phyloP scores from a whole-genome alignment of 192 early-diverging fungal genomes.

The Coemansia furcata region DNA sequence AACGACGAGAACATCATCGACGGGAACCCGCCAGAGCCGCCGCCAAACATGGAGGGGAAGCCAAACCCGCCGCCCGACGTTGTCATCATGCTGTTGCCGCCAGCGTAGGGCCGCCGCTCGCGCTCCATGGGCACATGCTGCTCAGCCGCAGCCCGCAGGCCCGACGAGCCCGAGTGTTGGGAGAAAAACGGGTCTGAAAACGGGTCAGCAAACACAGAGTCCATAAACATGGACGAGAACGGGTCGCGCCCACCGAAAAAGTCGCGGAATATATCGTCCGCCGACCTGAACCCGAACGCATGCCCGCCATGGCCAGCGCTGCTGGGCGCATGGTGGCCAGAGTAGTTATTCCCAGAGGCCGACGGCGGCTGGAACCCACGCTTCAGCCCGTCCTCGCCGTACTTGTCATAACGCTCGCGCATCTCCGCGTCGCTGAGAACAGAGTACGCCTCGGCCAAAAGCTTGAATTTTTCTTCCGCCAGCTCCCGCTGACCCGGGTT shows the following conservation, averaged over 20 bases:
- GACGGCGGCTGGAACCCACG: slow-evolving; percentile 34
- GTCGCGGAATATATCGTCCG: slow-evolving; percentile 48
- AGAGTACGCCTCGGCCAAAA: slow-evolving; percentile 50
- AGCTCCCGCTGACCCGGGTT: slow-evolving; percentile 43
- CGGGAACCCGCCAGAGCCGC: slow-evolving; percentile 3
- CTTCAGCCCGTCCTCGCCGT: slow-evolving; percentile 45
- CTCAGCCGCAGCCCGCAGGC: slow-evolving; percentile 13
- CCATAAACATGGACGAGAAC: slow-evolving; percentile 44
- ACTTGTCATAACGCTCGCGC: slow-evolving; percentile 42
- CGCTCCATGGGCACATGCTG: slow-evolving; percentile 21
- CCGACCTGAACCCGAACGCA: slow-evolving; percentile 35
- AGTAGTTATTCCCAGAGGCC: slow-evolving; percentile 1
- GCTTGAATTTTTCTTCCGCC: slow-evolving; percentile 53
- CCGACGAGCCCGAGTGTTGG: slow-evolving; percentile 17
- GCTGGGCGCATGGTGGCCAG: background rate
- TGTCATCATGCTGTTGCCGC: slow-evolving; percentile 5
- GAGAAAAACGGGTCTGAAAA: slow-evolving; percentile 45
- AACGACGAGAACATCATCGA: slow-evolving; percentile 40
- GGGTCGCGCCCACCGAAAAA: slow-evolving; percentile 51
- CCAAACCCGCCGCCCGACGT: slow-evolving; percentile 12
- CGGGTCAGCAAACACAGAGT: slow-evolving; percentile 30
- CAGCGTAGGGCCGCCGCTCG: slow-evolving; percentile 41
- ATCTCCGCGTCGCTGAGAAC: slow-evolving; percentile 47
- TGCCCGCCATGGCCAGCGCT: background rate
- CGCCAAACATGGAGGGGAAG: slow-evolving; percentile 43